phyloP scores from a whole-genome alignment of 208 protist species.

The Strigomonas galati region DNA sequence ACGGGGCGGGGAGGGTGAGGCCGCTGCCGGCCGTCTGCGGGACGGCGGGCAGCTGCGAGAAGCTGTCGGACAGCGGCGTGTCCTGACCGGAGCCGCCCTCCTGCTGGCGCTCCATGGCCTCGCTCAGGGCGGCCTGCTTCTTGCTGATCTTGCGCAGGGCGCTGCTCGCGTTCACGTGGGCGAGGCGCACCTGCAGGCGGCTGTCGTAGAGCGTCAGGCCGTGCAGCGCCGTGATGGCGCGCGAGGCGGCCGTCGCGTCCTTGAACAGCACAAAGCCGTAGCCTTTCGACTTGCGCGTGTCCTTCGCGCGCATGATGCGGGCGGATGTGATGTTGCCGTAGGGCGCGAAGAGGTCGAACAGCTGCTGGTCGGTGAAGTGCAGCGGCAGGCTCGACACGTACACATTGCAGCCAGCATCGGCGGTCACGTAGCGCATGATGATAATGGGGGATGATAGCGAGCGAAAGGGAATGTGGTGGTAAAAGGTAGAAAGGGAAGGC shows the following conservation, averaged over 20 bases:
- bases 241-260: conserved; percentile 29
- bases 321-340: conserved; percentile 60
- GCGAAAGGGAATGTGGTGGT: conserved; percentile 2
- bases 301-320: conserved; percentile 63
- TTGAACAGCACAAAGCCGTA: conserved; percentile 81
- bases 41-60: not conserved
- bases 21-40: not conserved
- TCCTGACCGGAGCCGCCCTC: not conserved
- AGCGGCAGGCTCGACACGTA: conserved; percentile 76
- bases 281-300: conserved; percentile 50
- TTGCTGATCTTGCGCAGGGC: conserved; percentile 24
- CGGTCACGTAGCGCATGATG: conserved; percentile 22
- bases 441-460: conserved; percentile 8
- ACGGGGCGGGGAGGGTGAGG: not conserved
- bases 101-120: not conserved
- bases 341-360: conserved; percentile 54
- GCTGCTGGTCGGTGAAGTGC: conserved; percentile 55
- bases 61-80: not conserved
- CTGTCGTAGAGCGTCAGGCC: conserved; percentile 40
- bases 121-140: conserved; percentile 11
- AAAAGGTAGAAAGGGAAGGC: conserved; percentile 12
- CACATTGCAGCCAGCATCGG: conserved; percentile 32
- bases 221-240: conserved; percentile 38
- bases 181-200: conserved; percentile 70
- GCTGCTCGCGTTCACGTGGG: conserved; percentile 44